Evolutionary conservation across 306 rosid species (phyloP), one percentile per base, ranked within the genome.

Genomic region (Sechiopsis laciniata): DNA sequence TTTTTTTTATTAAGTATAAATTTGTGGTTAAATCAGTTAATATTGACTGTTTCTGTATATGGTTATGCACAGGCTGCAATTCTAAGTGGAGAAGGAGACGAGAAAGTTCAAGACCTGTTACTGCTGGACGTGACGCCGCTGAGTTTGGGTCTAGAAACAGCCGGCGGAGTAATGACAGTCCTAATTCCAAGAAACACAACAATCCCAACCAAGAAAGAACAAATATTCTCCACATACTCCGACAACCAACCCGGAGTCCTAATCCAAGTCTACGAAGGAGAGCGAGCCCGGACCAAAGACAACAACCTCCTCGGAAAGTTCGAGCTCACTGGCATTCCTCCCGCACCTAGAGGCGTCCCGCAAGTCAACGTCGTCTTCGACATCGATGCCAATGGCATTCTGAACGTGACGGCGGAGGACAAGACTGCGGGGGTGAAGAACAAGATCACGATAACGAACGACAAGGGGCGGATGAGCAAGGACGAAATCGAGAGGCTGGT

Each of bases 371-470:
- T 92, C 0, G 65, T 78, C 56, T 92, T 92, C 7, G 97, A 92
- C 3, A 86, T 92, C 0, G 96, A 92, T 10, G 96, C 97, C 0
- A 92, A 92, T 5, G 96, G 96, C 0, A 89, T 92, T 1, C 8
- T 92, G 74, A 89, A 92, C 15, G 96, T 92, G 2, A 73, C 86
- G 0, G 96, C 92, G 0, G 97, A 92, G 75, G 96, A 92, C 21
- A 92, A 92, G 50, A 92, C 97, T 0, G 95, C 96, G 0, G 97
- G 96, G 7, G 97, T 92, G 87, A 89, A 84, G 89, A 92, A 92
- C 85, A 89, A 82, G 80, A 92, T 89, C 1, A 92, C 95, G 0
- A 92, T 89, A 2, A 88, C 97, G 0, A 92, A 92, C 32, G 96
- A 92, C 26, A 92, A 92, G 51, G 95, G 96, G 2, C 83, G 95